Evolutionary conservation across 192 early-diverging fungal species (phyloP).

Genomic region (Coemansia sp.): DNA sequence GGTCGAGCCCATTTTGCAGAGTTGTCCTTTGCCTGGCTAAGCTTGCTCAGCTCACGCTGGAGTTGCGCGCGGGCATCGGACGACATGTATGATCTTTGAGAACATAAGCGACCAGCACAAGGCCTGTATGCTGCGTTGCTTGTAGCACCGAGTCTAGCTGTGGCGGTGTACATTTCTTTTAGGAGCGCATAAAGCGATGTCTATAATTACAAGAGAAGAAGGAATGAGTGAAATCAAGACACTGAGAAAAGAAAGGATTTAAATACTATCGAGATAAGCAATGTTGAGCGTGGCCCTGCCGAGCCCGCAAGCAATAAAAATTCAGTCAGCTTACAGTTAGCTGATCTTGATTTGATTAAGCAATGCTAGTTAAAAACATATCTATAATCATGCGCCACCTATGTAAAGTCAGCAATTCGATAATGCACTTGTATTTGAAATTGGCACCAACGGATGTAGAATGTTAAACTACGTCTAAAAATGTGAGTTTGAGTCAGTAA

Average conservation of each 20-base stretch:
- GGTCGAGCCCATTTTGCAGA: background rate
- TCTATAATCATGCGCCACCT: too few relatives aligned
- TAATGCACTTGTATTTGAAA: background rate
- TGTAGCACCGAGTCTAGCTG: slow-evolving; percentile 6
- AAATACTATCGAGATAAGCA: background rate
- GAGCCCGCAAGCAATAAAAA: background rate
- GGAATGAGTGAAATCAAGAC: background rate
- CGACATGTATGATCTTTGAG: background rate
- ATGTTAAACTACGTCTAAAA: background rate
- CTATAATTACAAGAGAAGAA: background rate
- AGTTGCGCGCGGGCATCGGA: background rate
- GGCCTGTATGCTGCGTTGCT: background rate
- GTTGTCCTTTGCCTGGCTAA: slow-evolving; percentile 3
- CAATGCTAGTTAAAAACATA: background rate
- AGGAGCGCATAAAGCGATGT: background rate
- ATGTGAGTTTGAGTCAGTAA: background rate
- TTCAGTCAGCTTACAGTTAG: background rate
- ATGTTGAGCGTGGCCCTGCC: background rate
- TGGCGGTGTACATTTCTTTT: background rate
- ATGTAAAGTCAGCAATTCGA: background rate
- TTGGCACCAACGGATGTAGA: background rate
- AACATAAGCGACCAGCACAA: background rate
- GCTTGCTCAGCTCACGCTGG: background rate
- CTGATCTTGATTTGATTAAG: background rate
- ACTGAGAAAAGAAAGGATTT: background rate